These are phyloP conservation scores for Mimosa pudica DNA, from an alignment of 306 rosid species.

Conservation along the genomic window DNA sequence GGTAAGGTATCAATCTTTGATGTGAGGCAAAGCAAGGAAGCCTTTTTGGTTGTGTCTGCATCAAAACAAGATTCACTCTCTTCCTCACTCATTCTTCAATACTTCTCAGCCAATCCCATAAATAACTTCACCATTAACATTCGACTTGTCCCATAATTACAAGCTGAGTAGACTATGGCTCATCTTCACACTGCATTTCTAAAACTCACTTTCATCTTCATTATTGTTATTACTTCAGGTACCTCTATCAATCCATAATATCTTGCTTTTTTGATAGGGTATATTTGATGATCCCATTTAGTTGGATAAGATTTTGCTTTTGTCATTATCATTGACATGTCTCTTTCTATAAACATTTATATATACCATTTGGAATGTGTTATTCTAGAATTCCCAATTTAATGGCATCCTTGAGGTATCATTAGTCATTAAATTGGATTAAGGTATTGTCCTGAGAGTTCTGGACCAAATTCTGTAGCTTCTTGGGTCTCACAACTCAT, in stretches of 20 bases:
- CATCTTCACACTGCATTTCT: constrained; percentile 25
- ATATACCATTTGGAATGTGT: not conserved
- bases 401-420: not conserved
- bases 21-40: constrained; percentile 33
- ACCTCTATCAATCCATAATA: not conserved
- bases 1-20: constrained; percentile 43
- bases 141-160: constrained; percentile 28
- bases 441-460: not conserved
- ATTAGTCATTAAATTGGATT: not conserved
- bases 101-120: constrained; percentile 11
- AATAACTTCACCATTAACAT: constrained; percentile 18
- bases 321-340: not conserved
- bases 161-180: constrained; percentile 30
- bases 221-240: constrained; percentile 45
- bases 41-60: constrained; percentile 28
- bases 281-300: not conserved
- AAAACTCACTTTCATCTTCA: constrained; percentile 39
- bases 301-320: not conserved
- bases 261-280: not conserved
- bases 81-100: constrained; percentile 47
- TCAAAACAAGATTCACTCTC: constrained; percentile 35
- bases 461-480: not conserved
- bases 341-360: not conserved
- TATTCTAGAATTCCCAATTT: not conserved
- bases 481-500: too few species aligned